phyloP scores from a whole-genome alignment of 1,139 yeast genomes.

The Petasospora fabianii region DNA sequence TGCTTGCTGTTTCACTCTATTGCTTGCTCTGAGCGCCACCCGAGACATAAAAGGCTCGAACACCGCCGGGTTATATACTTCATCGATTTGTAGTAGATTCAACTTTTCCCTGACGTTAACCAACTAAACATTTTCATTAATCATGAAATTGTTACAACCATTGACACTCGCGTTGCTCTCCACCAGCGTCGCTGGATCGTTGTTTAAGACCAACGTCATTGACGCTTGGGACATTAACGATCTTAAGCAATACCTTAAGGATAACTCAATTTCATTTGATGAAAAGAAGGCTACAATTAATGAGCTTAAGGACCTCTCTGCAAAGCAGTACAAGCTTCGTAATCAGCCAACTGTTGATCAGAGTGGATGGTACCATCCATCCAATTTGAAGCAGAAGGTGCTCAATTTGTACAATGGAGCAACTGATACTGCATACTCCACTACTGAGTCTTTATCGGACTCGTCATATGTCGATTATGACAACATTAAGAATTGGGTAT shows the following conservation, averaged over 20 bases:
- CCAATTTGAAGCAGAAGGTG: slow-evolving; percentile 18
- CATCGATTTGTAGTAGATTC: no score
- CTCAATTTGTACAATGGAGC: slow-evolving; percentile 12
- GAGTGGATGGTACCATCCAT: slow-evolving; percentile 17
- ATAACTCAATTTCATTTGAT: slow-evolving; percentile 29
- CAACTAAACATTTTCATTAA: no score
- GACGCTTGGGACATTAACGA: slow-evolving; percentile 32
- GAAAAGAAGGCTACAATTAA: slow-evolving; percentile 28
- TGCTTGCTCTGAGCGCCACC: slow-evolving; percentile 1
- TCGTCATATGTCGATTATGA: slow-evolving; percentile 13
- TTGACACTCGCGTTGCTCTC: slow-evolving; percentile 12
- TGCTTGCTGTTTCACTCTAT: slow-evolving; percentile 4
- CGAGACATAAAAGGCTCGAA: not conserved
- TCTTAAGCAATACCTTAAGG: slow-evolving; percentile 33
- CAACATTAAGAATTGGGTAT: slow-evolving; percentile 29
- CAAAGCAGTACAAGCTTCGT: slow-evolving; percentile 32
- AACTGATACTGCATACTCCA: not conserved
- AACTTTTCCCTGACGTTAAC: not conserved
- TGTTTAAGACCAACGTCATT: slow-evolving; percentile 18
- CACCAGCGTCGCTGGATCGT: slow-evolving; percentile 11
- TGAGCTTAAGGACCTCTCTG: slow-evolving; percentile 36
- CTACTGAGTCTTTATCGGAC: not conserved
- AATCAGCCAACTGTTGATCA: slow-evolving; percentile 2
- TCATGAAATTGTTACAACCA: slow-evolving; percentile 17
- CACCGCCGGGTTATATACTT: not conserved